Conservation (phyloP, 768 basidiomycete species). For the Mycena metata region DNA sequence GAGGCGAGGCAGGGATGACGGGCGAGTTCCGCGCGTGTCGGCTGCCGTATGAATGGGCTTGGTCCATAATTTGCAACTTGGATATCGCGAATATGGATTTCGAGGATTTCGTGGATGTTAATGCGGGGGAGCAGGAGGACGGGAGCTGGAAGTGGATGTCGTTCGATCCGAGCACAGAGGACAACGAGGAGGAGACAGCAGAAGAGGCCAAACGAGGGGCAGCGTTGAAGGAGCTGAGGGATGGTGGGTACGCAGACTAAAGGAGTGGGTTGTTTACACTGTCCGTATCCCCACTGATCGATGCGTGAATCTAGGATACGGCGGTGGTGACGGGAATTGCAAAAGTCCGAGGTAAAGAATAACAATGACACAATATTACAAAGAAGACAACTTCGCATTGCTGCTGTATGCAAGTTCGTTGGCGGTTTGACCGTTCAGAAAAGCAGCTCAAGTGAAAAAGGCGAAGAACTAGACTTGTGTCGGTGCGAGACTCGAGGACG, state of each 20-base stretch:
- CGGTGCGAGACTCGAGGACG: too few species aligned
- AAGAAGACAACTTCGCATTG: too few species aligned
- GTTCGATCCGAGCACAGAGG: background rate
- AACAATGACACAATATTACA: too few species aligned
- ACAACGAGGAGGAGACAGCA: background rate
- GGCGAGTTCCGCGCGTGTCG: conserved; percentile 20
- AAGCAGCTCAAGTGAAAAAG: conserved; percentile 21
- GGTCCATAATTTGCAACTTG: conserved; percentile 14
- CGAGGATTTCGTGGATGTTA: conserved; percentile 26
- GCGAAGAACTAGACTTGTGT: too few species aligned
- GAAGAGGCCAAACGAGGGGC: background rate
- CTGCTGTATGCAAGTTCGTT: too few species aligned
- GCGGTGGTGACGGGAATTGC: too few species aligned
- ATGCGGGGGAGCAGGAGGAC: conserved; percentile 19
- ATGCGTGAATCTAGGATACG: too few species aligned
- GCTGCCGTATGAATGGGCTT: conserved; percentile 22
- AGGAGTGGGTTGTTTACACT: too few species aligned
- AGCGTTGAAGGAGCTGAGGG: conserved; percentile 12
- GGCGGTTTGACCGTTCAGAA: too few species aligned
- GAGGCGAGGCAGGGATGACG: background rate
- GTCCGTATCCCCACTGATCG: too few species aligned
- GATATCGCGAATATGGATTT: conserved; percentile 23
- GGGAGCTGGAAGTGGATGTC: conserved; percentile 25
- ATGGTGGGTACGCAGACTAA: conserved; percentile 5
- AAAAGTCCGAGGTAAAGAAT: too few species aligned